Evolutionary conservation across 1,284 basidiomycete genomes (phyloP), one percentile per base, ranked within the genome.

Genomic region (Porodaedalea pini): DNA sequence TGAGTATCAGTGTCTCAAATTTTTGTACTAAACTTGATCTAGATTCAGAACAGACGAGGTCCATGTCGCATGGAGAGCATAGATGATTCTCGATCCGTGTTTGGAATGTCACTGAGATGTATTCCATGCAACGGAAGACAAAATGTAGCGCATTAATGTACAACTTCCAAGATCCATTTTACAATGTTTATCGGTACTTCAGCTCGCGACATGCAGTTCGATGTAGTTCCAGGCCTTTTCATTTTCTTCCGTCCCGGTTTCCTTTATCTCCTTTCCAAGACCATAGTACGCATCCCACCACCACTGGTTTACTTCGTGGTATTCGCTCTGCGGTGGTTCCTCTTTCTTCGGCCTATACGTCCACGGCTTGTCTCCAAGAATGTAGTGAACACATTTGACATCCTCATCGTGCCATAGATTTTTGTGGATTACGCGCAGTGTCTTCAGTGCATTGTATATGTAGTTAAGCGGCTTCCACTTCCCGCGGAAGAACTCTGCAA

Each of bases 21-120:
- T 34, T 25, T 29, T 60, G 32, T 45, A 31, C 52, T 47, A 21
- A n/a, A 2, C 11, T 19, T 54, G 10, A 60, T 56, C 19, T 60
- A 95, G 93, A 69, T 97, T 90, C 74, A 81, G 94, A 57, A 97
- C 94, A 3, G 94, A 97, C 67, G 85, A 95, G 66, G 93, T 96
- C 1, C 82, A 90, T 66, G 87, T 96, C 31, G 78, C 90, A 15
- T 97, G 94, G 94, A 78, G 92, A 66, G 74, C 76, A 56, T 89
- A 68, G 23, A 39, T 23, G 11, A 49, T 10, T 25, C 27, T n/a
- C n/a, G n/a, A 11, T 8, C 23, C 11, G n/a, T n/a, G 17, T 17
- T 32, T 29, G 41, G 2, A 25, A 27, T 25, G 29, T 3, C 19
- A 3, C 7, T 7, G 7, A 15, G n/a, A n/a, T n/a, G 31, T 36